These are phyloP conservation scores for Pleurotus eryngii DNA, from an alignment of 768 basidiomycete species.

Conservation along the genomic window DNA sequence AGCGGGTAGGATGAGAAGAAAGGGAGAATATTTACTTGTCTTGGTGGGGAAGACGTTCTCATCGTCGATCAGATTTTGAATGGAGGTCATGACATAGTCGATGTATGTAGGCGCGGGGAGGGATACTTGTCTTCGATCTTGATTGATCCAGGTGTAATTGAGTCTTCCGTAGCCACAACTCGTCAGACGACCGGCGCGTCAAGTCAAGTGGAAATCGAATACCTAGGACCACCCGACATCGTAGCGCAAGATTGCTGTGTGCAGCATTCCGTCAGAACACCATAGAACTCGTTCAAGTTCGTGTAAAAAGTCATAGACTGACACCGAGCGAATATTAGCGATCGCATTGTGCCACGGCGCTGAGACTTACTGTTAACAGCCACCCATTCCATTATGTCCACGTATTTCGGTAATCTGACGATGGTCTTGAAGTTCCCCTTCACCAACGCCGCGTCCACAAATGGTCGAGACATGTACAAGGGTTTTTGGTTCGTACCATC, in stretches of 20 bases:
- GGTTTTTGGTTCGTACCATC: slow-evolving; percentile 45
- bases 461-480: slow-evolving; percentile 89
- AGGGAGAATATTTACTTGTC: slow-evolving; percentile 55
- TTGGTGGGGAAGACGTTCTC: slow-evolving; percentile 94
- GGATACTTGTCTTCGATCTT: slow-evolving; percentile 82
- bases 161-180: slow-evolving; percentile 44
- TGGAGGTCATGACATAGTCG: slow-evolving; percentile 96
- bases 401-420: slow-evolving; percentile 92
- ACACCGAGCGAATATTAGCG: neutral
- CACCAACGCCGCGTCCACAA: slow-evolving; percentile 92
- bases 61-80: slow-evolving; percentile 92
- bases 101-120: slow-evolving; percentile 95
- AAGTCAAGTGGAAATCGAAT: slow-evolving; percentile 24
- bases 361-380: slow-evolving; percentile 79
- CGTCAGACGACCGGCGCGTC: neutral
- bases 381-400: slow-evolving; percentile 96
- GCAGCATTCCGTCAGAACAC: slow-evolving; percentile 89
- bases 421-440: slow-evolving; percentile 99
- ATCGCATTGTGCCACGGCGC: neutral
- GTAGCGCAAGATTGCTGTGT: slow-evolving; percentile 86
- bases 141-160: slow-evolving; percentile 94
- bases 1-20: neutral
- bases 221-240: slow-evolving; percentile 90
- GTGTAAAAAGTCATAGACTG: slow-evolving; percentile 98
- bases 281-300: slow-evolving; percentile 96